Base-by-base conservation (phyloP, 257 asterid genomes). In the Primulina eburnea region DNA sequence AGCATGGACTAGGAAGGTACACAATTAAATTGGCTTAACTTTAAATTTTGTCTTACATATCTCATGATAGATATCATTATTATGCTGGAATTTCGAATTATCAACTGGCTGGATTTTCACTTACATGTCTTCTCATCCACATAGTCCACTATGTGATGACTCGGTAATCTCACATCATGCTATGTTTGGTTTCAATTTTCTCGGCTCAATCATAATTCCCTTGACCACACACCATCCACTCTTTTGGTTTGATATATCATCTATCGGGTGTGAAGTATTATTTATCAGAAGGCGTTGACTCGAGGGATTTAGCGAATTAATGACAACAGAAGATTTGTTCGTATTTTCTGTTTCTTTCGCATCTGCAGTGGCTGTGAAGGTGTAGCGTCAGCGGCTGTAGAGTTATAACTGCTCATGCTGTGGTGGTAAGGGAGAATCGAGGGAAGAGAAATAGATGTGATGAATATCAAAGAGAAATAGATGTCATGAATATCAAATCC, bases 1-100 rank as follows among this genome's bases (percentile, higher is more conserved):
- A 47, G 96, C 95, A 9, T 87, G 90, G 57, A 93, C 99, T 21
- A 89, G 87, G 87, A 91, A 89, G 97, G 96, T 92, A 73, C 53
- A 71, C 5, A 40, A 73, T 62, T 53, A 56, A 60, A 61, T 56
- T 40, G 55, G 43, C 78, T 64, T 17, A 30, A 35, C 65, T 40
- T 56, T 34, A 58, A n/a, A 37, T 75, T 33, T 18, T 64, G 52
- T 30, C n/a, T 53, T 65, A 26, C 60, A 29, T 38, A 73, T 64
- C 69, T 61, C 37, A 28, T 65, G 40, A 28, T 52, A n/a, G 56
- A 43, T 47, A 59, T 58, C 56, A 14, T 58, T 67, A 33, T 47
- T 14, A 30, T 52, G 26, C 71, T 65, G 56, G 37, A 47, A 63
- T 71, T 26, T 57, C 60, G 60, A 68, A 8, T 38, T 58, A n/a